phyloP scores from a whole-genome alignment of 768 basidiomycete species.

The Rubroboletus satanas region DNA sequence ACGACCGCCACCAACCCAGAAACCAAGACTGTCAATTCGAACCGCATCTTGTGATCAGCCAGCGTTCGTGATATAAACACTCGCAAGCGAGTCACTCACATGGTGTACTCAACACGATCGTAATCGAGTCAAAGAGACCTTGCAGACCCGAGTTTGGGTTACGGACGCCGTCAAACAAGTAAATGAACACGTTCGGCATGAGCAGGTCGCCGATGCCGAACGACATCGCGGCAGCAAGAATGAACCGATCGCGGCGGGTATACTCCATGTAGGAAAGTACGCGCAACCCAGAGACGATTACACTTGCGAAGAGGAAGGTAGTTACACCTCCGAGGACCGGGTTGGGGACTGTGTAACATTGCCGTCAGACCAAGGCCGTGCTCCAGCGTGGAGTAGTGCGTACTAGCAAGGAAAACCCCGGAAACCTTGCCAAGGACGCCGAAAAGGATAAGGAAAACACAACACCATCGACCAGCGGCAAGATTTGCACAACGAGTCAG shows the following conservation, averaged over 20 bases:
- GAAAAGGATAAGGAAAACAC: constrained; percentile 73
- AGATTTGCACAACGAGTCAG: constrained; percentile 84
- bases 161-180: constrained; percentile 63
- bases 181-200: constrained; percentile 58
- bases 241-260: constrained; percentile 62
- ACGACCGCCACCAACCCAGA: constrained; percentile 56
- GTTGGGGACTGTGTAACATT: constrained; percentile 52
- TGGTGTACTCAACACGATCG: constrained; percentile 76
- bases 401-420: constrained; percentile 76
- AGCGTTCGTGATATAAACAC: background rate
- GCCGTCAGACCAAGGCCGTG: background rate
- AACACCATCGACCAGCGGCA: constrained; percentile 75
- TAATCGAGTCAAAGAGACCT: constrained; percentile 73
- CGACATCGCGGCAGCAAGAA: constrained; percentile 64
- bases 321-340: constrained; percentile 83
- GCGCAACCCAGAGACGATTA: constrained; percentile 65
- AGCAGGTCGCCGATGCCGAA: constrained; percentile 73
- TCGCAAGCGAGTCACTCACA: constrained; percentile 45
- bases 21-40: constrained; percentile 41
- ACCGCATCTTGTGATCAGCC: background rate
- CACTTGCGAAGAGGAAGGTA: constrained; percentile 80
- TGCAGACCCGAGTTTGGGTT: constrained; percentile 51
- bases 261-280: constrained; percentile 61
- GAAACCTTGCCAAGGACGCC: constrained; percentile 80
- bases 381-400: constrained; percentile 16